Base-by-base conservation (phyloP, 1,284 basidiomycete species). In the Moesziomyces sp. region DNA sequence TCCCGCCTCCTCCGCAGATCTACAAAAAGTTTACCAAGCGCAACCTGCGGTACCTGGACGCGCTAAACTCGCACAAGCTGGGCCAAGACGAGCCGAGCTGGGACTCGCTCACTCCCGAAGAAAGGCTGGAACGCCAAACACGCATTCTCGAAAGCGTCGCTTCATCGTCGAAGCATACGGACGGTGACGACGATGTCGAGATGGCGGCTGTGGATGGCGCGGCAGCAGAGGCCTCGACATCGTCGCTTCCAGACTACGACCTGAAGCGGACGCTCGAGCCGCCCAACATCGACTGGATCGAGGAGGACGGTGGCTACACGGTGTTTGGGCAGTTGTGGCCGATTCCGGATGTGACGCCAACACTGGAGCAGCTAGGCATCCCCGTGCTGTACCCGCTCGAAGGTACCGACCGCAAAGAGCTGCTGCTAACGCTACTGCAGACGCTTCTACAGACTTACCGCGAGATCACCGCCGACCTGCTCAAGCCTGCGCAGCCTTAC, bases 381-480 rank as follows among this genome's bases (percentile, higher is more conserved):
- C 69, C 75, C 3, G 76, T 71, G 16, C 50, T 80, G 13, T 78
- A 74, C 40, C 74, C 76, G 9, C 67, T 61, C 21, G 52, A 62
- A 28, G 54, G 53, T 2, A 60, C 63, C 2, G 54, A 77, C 48
- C 61, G 71, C 49, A 74, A 71, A 35, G 53, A 74, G 33, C 58
- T 68, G 9, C 55, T 72, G 11, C 52, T 60, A 7, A 63, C 68
- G n/a, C 75, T 83, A 18, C 77, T 83, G 10, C 85, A 68, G 42
- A 86, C 84, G 45, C 77, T 82, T 38, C 77, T 85, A 16, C 69
- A 75, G 16, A 81, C 80, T 18, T 81, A 83, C 58, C 66, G 75
- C 19, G 63, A 74, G 51, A 74, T 83, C 42, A 73, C 71, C 3
- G 58, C 67, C 8, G 74, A 77, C 44, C 46, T 83, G 14, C 61